Evolutionary conservation across 2,329 filamentous ascomycete genomes (phyloP).

Genomic region (Penicillium verrucosum): DNA sequence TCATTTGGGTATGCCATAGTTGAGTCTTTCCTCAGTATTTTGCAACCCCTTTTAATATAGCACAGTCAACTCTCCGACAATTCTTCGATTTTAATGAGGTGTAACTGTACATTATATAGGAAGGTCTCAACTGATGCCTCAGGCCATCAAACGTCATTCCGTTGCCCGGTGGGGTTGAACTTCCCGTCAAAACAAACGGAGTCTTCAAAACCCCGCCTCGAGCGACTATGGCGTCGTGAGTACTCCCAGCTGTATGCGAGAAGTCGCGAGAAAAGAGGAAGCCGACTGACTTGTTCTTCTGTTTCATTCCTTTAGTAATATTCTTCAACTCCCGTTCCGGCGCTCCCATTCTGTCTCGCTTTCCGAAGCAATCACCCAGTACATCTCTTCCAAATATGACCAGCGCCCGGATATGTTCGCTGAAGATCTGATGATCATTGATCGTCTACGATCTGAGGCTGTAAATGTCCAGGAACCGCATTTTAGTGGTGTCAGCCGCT

Average conservation of each 20-base stretch:
- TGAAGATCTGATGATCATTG: slow-evolving; percentile 81
- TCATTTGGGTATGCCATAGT: too few species aligned
- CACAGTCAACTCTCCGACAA: too few species aligned
- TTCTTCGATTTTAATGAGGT: too few species aligned
- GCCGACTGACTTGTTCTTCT: background rate
- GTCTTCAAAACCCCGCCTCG: slow-evolving; percentile 10
- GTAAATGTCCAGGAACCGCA: slow-evolving; percentile 86
- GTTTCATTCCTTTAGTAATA: slow-evolving; percentile 35
- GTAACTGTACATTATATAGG: too few species aligned
- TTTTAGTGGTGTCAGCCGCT: slow-evolving; percentile 75
- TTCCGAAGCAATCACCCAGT: slow-evolving; percentile 79
- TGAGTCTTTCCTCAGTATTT: too few species aligned
- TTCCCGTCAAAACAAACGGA: slow-evolving; percentile 31
- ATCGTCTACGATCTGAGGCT: slow-evolving; percentile 78
- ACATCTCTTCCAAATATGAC: slow-evolving; percentile 98
- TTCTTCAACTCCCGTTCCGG: slow-evolving; percentile 80
- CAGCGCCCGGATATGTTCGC: slow-evolving; percentile 97
- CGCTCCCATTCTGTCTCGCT: slow-evolving; percentile 76
- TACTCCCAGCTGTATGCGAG: background rate
- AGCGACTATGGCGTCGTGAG: slow-evolving; percentile 38
- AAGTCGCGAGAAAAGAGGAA: background rate
- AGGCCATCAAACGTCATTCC: slow-evolving; percentile 30
- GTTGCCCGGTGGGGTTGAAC: slow-evolving; percentile 31
- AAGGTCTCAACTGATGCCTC: slow-evolving; percentile 16
- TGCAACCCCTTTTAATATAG: too few species aligned